Evolutionary conservation across 306 rosid genomes (phyloP).

Genomic region (Quercus parvula): DNA sequence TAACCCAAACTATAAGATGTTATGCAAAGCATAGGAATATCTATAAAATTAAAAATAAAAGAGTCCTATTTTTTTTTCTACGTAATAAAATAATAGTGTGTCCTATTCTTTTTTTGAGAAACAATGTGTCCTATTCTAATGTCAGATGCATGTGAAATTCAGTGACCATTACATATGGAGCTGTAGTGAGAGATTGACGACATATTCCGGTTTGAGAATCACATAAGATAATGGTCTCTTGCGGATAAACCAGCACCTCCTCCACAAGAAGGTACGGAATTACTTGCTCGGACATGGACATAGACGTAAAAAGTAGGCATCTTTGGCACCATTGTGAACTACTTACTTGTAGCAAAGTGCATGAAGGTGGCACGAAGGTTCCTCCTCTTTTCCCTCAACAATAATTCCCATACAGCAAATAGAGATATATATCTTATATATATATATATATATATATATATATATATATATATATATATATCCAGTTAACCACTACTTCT

Average conservation of each 20-base stretch:
- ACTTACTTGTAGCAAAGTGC: background rate
- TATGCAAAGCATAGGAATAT: background rate
- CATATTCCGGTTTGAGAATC: background rate
- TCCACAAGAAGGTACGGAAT: background rate
- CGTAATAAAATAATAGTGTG: background rate
- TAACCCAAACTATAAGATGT: too few relatives aligned
- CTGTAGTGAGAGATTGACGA: background rate
- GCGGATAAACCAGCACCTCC: background rate
- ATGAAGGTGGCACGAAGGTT: conserved; percentile 30
- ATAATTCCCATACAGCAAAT: background rate
- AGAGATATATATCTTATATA: background rate
- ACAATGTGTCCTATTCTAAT: background rate
- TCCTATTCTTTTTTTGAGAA: background rate
- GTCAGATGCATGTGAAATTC: background rate
- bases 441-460: background rate
- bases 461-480: background rate
- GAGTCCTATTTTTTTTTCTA: background rate
- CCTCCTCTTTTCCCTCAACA: background rate
- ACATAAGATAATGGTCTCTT: background rate
- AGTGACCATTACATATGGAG: background rate
- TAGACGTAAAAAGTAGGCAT: background rate
- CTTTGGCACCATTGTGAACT: background rate
- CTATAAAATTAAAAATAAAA: too few relatives aligned
- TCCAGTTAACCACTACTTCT: background rate
- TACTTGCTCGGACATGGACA: background rate